Base-by-base conservation (phyloP, 352 stramenopile species). In the Pythium phragmiticola region DNA sequence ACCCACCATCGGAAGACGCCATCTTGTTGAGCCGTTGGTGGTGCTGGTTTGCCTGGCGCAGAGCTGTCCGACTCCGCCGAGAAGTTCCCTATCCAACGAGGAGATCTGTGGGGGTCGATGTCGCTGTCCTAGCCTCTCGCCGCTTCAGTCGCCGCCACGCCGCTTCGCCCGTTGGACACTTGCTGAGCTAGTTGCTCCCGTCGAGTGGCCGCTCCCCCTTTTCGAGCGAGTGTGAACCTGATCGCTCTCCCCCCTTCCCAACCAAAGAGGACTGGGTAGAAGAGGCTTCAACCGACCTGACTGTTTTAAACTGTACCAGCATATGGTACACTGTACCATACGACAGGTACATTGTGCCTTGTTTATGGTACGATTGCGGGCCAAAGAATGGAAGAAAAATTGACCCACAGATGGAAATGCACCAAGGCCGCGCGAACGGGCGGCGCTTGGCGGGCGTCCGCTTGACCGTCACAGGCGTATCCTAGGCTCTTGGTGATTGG, bases 1-100 rank as follows among this genome's bases (percentile, higher is more conserved):
- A 66, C 68, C 33, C 46, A 75, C 69, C 69, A 53, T 75, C 69
- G 19, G 69, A 75, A 33, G 69, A 73, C 34, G 65, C 64, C 69
- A 75, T 73, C 26, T 7, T 47, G 37, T 26, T 49, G 13, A 46
- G 37, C 21, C 19, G 33, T 19, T 17, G 14, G 46, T 55, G 8
- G 39, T 60, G 52, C n/a, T 56, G 12, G 42, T 47, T 65, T 37
- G 36, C 3, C 19, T 55, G 46, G 13, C 23, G 6, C 9, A 30
- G 45, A 50, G 45, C 45, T 50, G n/a, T 30, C 21, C 45, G 45
- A 41, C 7, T 7, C 30, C 16, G 19, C 48, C 7, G 5, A 39
- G 48, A 55, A 19, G 21, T 28, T 55, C 26, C 48, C 30, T 55
- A 39, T 17, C 48, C 23, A 39, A 36, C 26, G 48, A 41, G 48